Evolutionary conservation across 148 eudicot species (phyloP), one percentile per base, ranked within the genome.

Genomic region (Dysphania ambrosioides): DNA sequence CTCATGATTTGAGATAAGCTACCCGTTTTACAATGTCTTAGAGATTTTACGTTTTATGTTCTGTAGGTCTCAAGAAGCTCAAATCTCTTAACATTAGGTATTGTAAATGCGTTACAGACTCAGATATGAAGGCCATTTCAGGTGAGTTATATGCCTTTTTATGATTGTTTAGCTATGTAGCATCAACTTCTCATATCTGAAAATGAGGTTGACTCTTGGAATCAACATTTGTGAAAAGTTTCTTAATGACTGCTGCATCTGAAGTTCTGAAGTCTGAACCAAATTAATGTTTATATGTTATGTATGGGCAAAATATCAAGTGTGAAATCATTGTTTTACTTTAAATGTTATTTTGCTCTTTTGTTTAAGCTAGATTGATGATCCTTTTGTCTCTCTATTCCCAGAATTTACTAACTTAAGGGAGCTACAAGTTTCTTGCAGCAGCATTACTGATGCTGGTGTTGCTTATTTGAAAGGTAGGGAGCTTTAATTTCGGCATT

Each of bases 371-470:
- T 36, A 63, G 8, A 49, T 15, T 70, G 24, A 69, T 60, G 21
- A 11, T 2, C 2, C 4, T n/a, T 10, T 51, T n/a, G n/a, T 79
- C 40, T 8, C 15, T 21, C 64, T 21, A 13, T 18, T 0, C 35
- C 31, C 84, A 82, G 84, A 71, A 63, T 74, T 82, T 49, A 65
- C 65, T 11, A 82, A 75, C 72, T 57, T 82, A 79, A 82, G 57
- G 68, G 84, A 82, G 73, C 77, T 82, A 58, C 84, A 82, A 59
- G 76, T 82, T 71, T 82, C 84, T 18, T 82, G 84, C 72, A 82
- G 81, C 70, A 71, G 73, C 35, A 70, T 82, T 27, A 73, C 84
- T 24, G 81, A 82, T 74, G 58, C 51, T 66, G 84, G 81, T 11
- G 84, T 82, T 53, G 68, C 81, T 53, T 75, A 78, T 78, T 71